Evolutionary conservation across 2,329 filamentous ascomycete species (phyloP).

Genomic region (Aspergillus hortae): DNA sequence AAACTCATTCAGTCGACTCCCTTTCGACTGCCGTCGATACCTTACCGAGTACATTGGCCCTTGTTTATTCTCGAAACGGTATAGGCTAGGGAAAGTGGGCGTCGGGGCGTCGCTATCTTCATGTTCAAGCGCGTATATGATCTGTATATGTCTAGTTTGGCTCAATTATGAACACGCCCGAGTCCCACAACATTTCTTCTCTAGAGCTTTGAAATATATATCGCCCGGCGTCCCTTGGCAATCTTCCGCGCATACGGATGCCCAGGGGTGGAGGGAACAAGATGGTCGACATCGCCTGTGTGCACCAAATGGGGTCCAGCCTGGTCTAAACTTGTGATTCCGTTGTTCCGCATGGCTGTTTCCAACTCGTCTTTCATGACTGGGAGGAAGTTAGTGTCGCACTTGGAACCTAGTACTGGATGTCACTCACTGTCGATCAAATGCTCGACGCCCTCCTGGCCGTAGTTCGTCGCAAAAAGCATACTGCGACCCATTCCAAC

Average conservation of each 20-base stretch:
- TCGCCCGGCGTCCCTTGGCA: slow-evolving; percentile 24
- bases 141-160: no score
- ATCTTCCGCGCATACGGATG: slow-evolving; percentile 43
- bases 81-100: no score
- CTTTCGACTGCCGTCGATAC: no score
- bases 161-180: no score
- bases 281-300: slow-evolving; percentile 49
- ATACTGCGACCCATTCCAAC: slow-evolving; percentile 54
- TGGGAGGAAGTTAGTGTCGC: slow-evolving; percentile 12
- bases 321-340: slow-evolving; percentile 44
- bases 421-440: slow-evolving; percentile 51
- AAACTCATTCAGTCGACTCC: no score
- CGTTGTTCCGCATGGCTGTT: slow-evolving; percentile 47
- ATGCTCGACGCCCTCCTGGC: slow-evolving; percentile 54
- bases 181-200: not conserved
- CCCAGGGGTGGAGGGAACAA: slow-evolving; percentile 40
- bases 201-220: slow-evolving; percentile 25
- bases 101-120: no score
- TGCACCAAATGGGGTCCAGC: slow-evolving; percentile 44
- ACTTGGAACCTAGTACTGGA: not conserved
- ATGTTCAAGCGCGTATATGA: no score
- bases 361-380: slow-evolving; percentile 48
- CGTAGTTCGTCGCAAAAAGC: slow-evolving; percentile 53
- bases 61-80: no score
- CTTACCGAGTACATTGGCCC: no score